Conservation (phyloP, 2,329 filamentous ascomycete genomes). For the Claviceps africana region DNA sequence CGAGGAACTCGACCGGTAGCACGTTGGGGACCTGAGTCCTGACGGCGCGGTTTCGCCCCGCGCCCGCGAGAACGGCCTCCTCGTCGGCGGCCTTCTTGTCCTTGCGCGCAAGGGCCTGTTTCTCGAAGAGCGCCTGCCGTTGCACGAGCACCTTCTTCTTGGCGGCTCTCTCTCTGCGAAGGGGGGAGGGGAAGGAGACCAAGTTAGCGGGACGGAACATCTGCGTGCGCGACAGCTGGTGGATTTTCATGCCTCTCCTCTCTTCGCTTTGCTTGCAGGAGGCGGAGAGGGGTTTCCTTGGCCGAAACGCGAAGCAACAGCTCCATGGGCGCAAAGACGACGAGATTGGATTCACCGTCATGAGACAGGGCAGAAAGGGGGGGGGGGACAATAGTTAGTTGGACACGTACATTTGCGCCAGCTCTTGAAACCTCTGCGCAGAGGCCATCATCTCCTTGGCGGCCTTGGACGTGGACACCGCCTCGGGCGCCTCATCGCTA, state of each 20-base stretch:
- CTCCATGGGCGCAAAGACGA: too few species aligned
- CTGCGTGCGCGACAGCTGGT: too few species aligned
- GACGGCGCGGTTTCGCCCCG: slow-evolving; percentile 15
- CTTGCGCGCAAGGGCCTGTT: slow-evolving; percentile 37
- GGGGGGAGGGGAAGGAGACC: too few species aligned
- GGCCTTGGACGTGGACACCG: slow-evolving; percentile 37
- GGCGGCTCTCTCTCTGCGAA: slow-evolving; percentile 31
- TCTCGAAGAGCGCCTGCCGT: slow-evolving; percentile 38
- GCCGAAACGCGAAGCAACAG: too few species aligned
- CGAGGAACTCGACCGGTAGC: slow-evolving; percentile 39
- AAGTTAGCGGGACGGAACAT: neutral
- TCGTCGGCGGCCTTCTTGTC: neutral
- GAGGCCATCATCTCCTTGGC: slow-evolving; percentile 32
- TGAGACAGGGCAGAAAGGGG: neutral
- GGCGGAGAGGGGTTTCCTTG: too few species aligned
- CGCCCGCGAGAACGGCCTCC: neutral
- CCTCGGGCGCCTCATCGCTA: slow-evolving; percentile 45
- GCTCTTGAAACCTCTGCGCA: slow-evolving; percentile 32
- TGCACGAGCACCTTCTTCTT: slow-evolving; percentile 43
- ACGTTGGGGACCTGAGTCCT: slow-evolving; percentile 27
- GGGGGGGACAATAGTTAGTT: neutral
- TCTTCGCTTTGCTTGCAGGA: too few species aligned
- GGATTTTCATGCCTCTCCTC: too few species aligned
- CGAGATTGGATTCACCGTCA: too few species aligned
- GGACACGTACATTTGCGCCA: slow-evolving; percentile 34